A percentile compares a stretch with the other conserved stretches of the same genome.
These are phyloP conservation scores for Saccharum spontaneum DNA, from an alignment of 176 grass and related monocot species.

Conservation along the genomic window DNA sequence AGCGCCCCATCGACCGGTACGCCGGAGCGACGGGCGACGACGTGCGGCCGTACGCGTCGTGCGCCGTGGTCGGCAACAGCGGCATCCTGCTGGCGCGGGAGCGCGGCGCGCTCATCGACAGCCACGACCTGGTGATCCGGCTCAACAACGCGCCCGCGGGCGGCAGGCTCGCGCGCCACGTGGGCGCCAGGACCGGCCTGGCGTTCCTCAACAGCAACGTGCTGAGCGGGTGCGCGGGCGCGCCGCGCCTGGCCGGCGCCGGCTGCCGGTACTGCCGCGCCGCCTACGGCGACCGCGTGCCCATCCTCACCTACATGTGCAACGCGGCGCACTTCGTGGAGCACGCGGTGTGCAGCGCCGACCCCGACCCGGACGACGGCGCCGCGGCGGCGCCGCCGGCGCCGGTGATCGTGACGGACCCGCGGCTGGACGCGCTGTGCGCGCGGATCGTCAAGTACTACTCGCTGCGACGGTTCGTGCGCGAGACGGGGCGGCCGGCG, in stretches of 20 bases:
- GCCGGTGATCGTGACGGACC: constrained; percentile 69
- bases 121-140: constrained; percentile 68
- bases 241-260: neutral
- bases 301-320: constrained; percentile 59
- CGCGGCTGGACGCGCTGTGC: constrained; percentile 71
- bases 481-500: constrained; percentile 43
- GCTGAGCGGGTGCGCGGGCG: constrained; percentile 53
- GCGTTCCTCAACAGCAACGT: constrained; percentile 88
- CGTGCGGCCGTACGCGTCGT: constrained; percentile 37
- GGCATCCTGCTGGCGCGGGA: constrained; percentile 60
- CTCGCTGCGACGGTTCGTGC: constrained; percentile 63
- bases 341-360: constrained; percentile 1
- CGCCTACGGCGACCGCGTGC: constrained; percentile 40
- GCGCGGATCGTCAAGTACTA: constrained; percentile 75
- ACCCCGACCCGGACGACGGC: rapidly evolving
- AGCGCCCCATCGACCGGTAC: constrained; percentile 64
- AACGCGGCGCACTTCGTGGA: constrained; percentile 39
- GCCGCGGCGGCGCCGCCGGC: neutral
- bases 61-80: constrained; percentile 83
- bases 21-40: neutral
- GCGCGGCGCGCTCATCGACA: constrained; percentile 61
- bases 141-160: constrained; percentile 75
- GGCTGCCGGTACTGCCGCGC: constrained; percentile 4
- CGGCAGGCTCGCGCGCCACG: constrained; percentile 40
- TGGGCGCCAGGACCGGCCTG: constrained; percentile 60